Evolutionary conservation across 495 filamentous ascomycete species (phyloP).

Genomic region (Neurospora tetrasperma): DNA sequence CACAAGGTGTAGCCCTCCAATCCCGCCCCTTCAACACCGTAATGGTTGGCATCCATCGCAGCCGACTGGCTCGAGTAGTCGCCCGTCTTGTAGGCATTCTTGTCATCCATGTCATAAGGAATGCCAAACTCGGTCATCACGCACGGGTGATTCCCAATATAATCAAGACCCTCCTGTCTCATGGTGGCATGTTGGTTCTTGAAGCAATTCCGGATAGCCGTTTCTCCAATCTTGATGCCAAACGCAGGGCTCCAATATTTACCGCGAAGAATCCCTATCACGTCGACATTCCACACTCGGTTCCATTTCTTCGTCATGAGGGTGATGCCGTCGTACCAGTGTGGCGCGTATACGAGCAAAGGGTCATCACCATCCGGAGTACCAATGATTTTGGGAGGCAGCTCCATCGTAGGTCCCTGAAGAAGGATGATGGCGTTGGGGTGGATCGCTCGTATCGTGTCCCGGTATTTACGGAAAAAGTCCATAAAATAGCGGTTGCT

Average conservation of each 20-base stretch:
- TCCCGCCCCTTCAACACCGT: constrained; percentile 70
- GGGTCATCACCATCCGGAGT: constrained; percentile 74
- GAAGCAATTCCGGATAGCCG: constrained; percentile 91
- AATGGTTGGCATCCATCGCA: constrained; percentile 96
- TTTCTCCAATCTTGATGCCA: constrained; percentile 85
- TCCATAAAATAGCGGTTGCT: constrained; percentile 84
- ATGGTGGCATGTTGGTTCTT: constrained; percentile 84
- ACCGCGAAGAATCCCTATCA: constrained; percentile 82
- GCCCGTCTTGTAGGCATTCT: constrained; percentile 90
- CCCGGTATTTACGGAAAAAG: constrained; percentile 65
- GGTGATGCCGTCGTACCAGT: constrained; percentile 95
- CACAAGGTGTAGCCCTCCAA: constrained; percentile 82
- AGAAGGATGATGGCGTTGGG: constrained; percentile 78
- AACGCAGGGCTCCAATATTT: constrained; percentile 80
- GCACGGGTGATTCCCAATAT: constrained; percentile 84
- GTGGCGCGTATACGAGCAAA: constrained; percentile 83
- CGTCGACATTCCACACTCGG: constrained; percentile 90
- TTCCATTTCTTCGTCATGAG: constrained; percentile 99
- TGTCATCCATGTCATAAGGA: constrained; percentile 97
- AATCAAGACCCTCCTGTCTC: constrained; percentile 74
- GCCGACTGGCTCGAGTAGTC: constrained; percentile 88
- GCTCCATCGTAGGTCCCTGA: constrained; percentile 84
- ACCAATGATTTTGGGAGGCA: constrained; percentile 80
- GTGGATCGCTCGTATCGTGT: constrained; percentile 64
- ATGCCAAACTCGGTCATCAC: constrained; percentile 94